Conservation (phyloP, 2,329 filamentous ascomycete species). For the Botrytis medusae region DNA sequence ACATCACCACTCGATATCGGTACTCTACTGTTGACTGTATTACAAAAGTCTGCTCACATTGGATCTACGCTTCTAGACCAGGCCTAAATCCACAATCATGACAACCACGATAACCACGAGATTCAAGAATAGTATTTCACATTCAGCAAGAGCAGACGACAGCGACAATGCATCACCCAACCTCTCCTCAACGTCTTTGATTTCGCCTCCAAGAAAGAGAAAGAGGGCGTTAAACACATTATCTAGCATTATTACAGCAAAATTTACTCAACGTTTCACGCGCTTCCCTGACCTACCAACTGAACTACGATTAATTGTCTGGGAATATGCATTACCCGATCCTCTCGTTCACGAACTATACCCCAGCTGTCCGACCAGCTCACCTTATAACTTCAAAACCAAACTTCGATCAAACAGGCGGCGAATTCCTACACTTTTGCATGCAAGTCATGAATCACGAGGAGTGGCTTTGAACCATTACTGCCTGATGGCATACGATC, state of each 20-base stretch:
- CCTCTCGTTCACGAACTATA: constrained; percentile 38
- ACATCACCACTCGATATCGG: background rate
- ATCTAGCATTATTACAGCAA: constrained; percentile 21
- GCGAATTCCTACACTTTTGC: constrained; percentile 34
- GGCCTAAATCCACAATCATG: background rate
- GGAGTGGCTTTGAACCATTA: constrained; percentile 33
- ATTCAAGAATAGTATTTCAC: constrained; percentile 10
- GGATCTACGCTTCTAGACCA: background rate
- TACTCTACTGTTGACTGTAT: background rate
- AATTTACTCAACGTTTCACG: constrained; percentile 6
- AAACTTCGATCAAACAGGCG: constrained; percentile 38
- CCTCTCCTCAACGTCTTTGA: background rate
- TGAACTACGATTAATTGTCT: constrained; percentile 37
- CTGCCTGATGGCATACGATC: constrained; percentile 34
- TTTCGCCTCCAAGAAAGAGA: background rate
- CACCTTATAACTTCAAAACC: constrained; percentile 38
- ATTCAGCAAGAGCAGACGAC: constrained; percentile 41
- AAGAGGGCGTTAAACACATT: background rate
- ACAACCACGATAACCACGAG: background rate
- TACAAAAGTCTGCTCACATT: background rate
- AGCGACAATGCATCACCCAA: background rate
- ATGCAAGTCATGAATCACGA: constrained; percentile 34
- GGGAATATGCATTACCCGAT: constrained; percentile 31
- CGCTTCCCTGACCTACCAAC: constrained; percentile 32
- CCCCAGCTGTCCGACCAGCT: constrained; percentile 28